Evolutionary conservation across 2,329 filamentous ascomycete species (phyloP).

Genomic region (Epichloe gansuensis): DNA sequence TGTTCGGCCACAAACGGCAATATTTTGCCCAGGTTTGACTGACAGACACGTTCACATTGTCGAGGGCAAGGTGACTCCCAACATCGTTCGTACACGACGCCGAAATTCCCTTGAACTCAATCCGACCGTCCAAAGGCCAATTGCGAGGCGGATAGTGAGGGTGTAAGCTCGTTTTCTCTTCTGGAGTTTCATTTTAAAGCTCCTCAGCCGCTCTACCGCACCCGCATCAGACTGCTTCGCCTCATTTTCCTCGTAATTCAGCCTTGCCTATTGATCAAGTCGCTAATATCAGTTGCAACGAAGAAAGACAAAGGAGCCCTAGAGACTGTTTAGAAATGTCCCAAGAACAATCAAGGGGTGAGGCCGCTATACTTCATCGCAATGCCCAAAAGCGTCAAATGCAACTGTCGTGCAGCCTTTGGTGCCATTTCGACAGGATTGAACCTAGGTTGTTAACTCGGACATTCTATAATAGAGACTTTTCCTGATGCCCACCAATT

Average conservation of each 20-base stretch:
- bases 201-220: no score
- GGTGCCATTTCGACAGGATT: neutral
- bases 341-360: neutral
- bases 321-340: neutral
- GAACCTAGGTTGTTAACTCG: neutral
- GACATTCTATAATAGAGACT: neutral
- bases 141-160: no score
- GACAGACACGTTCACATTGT: conserved; percentile 11
- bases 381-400: neutral
- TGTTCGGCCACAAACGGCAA: conserved; percentile 22
- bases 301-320: conserved; percentile 5
- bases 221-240: neutral
- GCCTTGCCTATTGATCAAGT: conserved; percentile 2
- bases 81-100: conserved; percentile 13
- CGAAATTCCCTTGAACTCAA: conserved; percentile 15
- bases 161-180: no score
- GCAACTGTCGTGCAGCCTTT: neutral
- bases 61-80: conserved; percentile 7
- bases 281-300: neutral
- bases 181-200: no score
- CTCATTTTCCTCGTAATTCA: neutral
- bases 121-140: conserved; percentile 16
- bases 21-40: conserved; percentile 16
- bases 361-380: neutral
- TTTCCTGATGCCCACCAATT: neutral